Conservation (phyloP, 129 eudicot species). For the Calendula officinalis region DNA sequence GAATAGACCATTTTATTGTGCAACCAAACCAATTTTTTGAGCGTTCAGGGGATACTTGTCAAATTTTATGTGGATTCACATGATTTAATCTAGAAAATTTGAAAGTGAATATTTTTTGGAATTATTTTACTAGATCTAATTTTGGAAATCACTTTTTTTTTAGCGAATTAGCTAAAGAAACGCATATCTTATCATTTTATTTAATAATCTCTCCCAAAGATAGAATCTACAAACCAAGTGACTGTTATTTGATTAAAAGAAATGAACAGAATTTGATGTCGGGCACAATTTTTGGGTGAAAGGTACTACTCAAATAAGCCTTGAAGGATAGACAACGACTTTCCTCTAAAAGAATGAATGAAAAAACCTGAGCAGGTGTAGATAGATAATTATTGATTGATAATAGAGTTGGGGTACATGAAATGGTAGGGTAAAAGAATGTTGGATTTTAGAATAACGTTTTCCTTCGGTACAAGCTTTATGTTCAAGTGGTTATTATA, state of each 20-base stretch:
- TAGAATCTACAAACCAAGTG: too few species aligned
- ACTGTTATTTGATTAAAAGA: background rate
- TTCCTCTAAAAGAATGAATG: constrained; percentile 1
- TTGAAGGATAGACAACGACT: constrained; percentile 20
- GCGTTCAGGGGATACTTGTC: too few species aligned
- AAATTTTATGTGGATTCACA: too few species aligned
- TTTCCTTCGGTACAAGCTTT: background rate
- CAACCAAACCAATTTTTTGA: too few species aligned
- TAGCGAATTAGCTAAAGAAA: too few species aligned
- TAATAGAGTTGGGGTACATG: constrained; percentile 2
- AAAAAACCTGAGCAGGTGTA: constrained; percentile 22
- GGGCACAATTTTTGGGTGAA: constrained; percentile 6
- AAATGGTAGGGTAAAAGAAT: constrained; percentile 16
- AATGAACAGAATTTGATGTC: background rate
- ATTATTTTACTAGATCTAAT: too few species aligned
- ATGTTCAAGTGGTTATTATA: background rate
- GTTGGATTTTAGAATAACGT: constrained; percentile 2
- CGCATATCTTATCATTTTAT: too few species aligned
- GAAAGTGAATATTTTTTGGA: too few species aligned
- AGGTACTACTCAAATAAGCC: constrained; percentile 11
- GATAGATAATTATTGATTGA: background rate
- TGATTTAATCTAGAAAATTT: too few species aligned
- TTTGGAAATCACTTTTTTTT: too few species aligned
- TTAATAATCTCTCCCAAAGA: too few species aligned
- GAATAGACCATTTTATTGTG: too few species aligned